Evolutionary conservation across 2,329 filamentous ascomycete species (phyloP).

Genomic region (Alternaria gaisen): DNA sequence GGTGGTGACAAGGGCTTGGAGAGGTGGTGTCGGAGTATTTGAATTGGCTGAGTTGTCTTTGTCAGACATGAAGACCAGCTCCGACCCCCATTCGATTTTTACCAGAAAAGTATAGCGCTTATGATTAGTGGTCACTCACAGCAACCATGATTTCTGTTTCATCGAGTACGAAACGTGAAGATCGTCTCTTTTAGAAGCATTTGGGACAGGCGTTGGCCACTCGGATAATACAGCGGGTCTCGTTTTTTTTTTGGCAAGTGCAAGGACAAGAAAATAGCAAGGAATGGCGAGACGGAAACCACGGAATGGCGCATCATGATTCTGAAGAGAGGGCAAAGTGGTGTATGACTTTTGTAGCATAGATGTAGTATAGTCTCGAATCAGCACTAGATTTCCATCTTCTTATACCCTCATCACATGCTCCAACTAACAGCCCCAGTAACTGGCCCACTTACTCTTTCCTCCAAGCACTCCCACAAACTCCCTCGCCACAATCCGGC

Average conservation of each 20-base stretch:
- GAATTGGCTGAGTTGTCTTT: background rate
- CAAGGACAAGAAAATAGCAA: background rate
- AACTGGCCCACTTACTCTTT: slow-evolving; percentile 56
- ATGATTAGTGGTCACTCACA: background rate
- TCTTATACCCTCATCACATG: background rate
- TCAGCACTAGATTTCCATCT: background rate
- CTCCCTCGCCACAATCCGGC: slow-evolving; percentile 64
- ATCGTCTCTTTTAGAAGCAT: background rate
- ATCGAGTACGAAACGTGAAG: background rate
- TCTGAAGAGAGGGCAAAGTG: background rate
- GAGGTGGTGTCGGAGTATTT: slow-evolving; percentile 70
- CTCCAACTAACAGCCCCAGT: slow-evolving; percentile 45
- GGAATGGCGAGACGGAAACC: background rate
- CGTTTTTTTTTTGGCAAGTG: background rate
- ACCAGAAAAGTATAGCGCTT: background rate
- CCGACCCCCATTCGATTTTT: background rate
- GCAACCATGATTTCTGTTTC: background rate
- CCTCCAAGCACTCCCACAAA: slow-evolving; percentile 66
- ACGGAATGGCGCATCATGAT: background rate
- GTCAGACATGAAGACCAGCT: background rate
- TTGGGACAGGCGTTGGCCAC: background rate
- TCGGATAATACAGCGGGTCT: background rate
- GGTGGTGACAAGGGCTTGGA: slow-evolving; percentile 64
- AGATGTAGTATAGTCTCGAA: background rate
- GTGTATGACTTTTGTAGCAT: background rate